These are phyloP conservation scores for Oryza punctata DNA, from an alignment of 176 grass and related monocot genomes.

Conservation along the genomic window DNA sequence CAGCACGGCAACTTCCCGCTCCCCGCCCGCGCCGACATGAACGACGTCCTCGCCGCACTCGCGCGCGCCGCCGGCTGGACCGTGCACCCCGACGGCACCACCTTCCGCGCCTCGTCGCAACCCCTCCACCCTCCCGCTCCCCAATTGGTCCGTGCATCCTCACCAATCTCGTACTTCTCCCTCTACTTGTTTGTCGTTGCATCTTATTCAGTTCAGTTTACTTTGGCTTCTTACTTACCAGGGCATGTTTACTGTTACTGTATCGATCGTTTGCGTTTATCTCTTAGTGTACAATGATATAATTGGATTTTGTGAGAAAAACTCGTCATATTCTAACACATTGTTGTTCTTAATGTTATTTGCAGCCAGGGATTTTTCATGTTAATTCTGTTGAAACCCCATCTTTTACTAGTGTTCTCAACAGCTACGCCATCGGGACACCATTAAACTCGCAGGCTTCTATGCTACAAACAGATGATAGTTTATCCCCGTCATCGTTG, in stretches of 20 bases:
- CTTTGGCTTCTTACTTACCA: background rate
- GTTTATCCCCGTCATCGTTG: slow-evolving; percentile 76
- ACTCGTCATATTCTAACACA: background rate
- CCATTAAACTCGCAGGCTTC: slow-evolving; percentile 75
- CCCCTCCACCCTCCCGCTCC: background rate
- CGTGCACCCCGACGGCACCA: slow-evolving; percentile 80
- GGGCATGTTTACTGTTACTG: background rate
- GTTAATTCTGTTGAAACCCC: slow-evolving; percentile 55
- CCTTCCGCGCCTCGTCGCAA: slow-evolving; percentile 53
- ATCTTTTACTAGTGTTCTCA: slow-evolving; percentile 50
- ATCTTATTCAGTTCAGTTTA: background rate
- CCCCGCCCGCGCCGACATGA: slow-evolving; percentile 91
- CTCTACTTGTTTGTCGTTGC: background rate
- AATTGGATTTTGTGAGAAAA: background rate
- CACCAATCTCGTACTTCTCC: background rate
- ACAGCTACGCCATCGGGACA: slow-evolving; percentile 57
- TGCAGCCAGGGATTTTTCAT: slow-evolving; percentile 61
- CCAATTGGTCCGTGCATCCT: slow-evolving; percentile 54
- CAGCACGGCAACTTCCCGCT: slow-evolving; percentile 92
- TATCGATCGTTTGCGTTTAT: background rate
- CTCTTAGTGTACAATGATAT: background rate
- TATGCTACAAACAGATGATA: slow-evolving; percentile 76
- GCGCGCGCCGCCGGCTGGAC: slow-evolving; percentile 88
- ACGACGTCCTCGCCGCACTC: slow-evolving; percentile 95
- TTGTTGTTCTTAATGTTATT: background rate